Evolutionary conservation across 176 grass and related monocot genomes (phyloP).

Genomic region (Musa beccarii): DNA sequence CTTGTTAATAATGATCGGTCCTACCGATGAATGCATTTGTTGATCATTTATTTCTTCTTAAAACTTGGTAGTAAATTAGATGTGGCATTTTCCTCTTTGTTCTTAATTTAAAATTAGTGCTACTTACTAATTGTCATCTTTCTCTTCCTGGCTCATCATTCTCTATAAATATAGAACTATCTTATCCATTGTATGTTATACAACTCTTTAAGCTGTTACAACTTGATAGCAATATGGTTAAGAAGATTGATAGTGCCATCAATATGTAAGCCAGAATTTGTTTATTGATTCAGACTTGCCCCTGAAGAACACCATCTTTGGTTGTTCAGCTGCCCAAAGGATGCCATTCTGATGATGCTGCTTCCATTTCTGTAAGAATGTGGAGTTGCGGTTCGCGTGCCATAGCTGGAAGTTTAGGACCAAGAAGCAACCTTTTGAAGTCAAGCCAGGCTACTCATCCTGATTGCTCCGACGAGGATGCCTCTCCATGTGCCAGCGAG

Average conservation of each 20-base stretch:
- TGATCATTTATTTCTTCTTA: too few relatives aligned
- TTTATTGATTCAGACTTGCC: background rate
- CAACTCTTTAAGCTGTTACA: too few relatives aligned
- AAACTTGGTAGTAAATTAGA: too few relatives aligned
- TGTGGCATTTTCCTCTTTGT: too few relatives aligned
- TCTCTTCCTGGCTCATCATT: too few relatives aligned
- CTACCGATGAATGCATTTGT: too few relatives aligned
- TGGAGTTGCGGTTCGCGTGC: constrained; percentile 12
- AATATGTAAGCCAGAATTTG: background rate
- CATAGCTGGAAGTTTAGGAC: constrained; percentile 10
- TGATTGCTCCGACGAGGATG: constrained; percentile 16
- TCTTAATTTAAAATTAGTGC: too few relatives aligned
- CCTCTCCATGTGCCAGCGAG: background rate
- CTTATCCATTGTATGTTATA: too few relatives aligned
- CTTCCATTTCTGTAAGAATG: background rate
- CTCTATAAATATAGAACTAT: too few relatives aligned
- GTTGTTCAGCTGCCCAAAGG: background rate
- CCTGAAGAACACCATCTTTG: background rate
- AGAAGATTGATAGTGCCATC: background rate
- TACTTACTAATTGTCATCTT: too few relatives aligned
- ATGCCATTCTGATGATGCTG: background rate
- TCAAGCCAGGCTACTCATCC: background rate
- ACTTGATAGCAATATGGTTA: background rate
- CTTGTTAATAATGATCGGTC: too few relatives aligned
- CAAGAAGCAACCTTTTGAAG: background rate